Evolutionary conservation across 139 green algal genomes (phyloP), one percentile per base, ranked within the genome.

Genomic region (Marvania coccoides): DNA sequence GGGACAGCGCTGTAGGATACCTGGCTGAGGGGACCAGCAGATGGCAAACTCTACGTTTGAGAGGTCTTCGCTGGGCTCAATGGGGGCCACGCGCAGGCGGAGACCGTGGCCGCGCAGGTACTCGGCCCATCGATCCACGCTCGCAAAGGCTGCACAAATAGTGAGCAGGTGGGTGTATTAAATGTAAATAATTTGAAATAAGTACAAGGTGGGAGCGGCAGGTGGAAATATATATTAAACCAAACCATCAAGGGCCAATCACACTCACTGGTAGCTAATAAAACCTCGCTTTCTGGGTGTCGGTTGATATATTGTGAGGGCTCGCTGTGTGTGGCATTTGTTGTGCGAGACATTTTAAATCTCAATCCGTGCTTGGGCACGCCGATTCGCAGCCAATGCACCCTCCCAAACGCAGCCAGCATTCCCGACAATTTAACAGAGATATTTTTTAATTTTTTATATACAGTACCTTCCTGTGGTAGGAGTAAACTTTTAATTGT

Each of bases 231-330:
- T 23, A 15, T 23, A 30, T 19, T 8, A 3, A 19, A 54, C 4
- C 2, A 24, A 12, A 46, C 7, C 56, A 2, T 28, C 15, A 2
- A n/a, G 26, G 4, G 13, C 12, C 12, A 13, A 14, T 5, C 6
- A 19, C n/a, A 47, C 65, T 57, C 28, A 72, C 67, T 74, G 39
- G 67, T 70, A 57, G 67, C 40, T 30, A 74, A 10, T 56, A 74
- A 42, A n/a, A 74, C 67, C 57, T 74, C 67, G 42, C 67, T 74
- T 30, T 74, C 57, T 6, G 57, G 57, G 19, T 55, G n/a, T n/a
- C n/a, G n/a, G n/a, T n/a, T n/a, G n/a, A n/a, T n/a, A n/a, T n/a
- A n/a, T n/a, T n/a, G n/a, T n/a, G n/a, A n/a, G n/a, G n/a, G n/a
- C n/a, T n/a, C n/a, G n/a, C n/a, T n/a, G n/a, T n/a, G n/a, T n/a